phyloP scores from a whole-genome alignment of 768 basidiomycete species.

The Russula virescens region DNA sequence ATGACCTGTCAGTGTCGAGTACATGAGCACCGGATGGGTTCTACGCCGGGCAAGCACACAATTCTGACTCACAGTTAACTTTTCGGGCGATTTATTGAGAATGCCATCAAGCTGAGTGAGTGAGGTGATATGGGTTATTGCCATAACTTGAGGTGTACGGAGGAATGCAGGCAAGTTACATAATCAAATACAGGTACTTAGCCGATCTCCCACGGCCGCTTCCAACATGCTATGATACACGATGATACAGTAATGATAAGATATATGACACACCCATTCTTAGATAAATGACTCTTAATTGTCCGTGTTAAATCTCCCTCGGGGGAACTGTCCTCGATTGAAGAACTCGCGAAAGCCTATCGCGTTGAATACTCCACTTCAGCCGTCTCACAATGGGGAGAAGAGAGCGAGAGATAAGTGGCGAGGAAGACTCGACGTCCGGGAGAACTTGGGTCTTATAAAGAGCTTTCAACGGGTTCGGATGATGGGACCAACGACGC shows the following conservation, averaged over 20 bases:
- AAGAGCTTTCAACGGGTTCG: constrained; percentile 38
- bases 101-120: constrained; percentile 57
- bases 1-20: constrained; percentile 58
- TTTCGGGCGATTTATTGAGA: constrained; percentile 52
- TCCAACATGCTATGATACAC: not conserved
- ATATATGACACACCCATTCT: not conserved
- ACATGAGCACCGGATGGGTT: constrained; percentile 7
- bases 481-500: constrained; percentile 39
- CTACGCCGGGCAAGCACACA: not conserved
- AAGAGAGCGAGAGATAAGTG: constrained; percentile 52
- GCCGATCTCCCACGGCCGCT: not conserved
- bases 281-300: not conserved
- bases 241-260: not conserved
- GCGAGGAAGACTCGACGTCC: constrained; percentile 55
- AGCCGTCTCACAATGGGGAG: constrained; percentile 59
- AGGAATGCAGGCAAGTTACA: not conserved
- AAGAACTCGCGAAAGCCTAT: constrained; percentile 45
- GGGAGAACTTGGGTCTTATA: constrained; percentile 51
- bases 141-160: constrained; percentile 33
- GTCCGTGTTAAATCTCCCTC: not conserved
- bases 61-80: constrained; percentile 49
- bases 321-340: not conserved
- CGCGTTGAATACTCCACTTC: constrained; percentile 66
- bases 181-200: not conserved
- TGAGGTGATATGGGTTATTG: constrained; percentile 59